phyloP scores from a whole-genome alignment of 352 stramenopile species.

The Aphanomyces cochlioides region DNA sequence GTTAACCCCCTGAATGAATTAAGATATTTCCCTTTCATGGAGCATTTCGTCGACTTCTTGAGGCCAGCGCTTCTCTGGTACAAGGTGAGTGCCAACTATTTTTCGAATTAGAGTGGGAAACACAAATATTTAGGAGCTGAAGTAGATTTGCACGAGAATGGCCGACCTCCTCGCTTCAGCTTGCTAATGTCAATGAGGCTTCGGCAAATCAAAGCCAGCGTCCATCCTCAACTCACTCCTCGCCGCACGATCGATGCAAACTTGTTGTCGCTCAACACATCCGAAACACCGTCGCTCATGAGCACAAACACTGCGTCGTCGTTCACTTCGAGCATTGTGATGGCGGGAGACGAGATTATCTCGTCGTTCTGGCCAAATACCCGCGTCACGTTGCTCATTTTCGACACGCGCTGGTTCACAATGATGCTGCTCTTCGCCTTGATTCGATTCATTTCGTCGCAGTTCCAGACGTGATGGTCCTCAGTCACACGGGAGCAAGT shows the following conservation, averaged over 20 bases:
- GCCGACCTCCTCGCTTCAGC: constrained; percentile 64
- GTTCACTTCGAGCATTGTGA: constrained; percentile 49
- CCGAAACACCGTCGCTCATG: constrained; percentile 69
- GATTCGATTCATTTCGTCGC: constrained; percentile 70
- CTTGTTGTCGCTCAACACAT: constrained; percentile 69
- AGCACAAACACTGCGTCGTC: constrained; percentile 54
- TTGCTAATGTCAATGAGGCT: constrained; percentile 62
- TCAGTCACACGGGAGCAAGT: constrained; percentile 54
- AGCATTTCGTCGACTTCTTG: no score
- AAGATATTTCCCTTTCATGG: no score
- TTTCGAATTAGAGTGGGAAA: neutral
- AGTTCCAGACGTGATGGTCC: constrained; percentile 77
- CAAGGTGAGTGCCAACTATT: no score
- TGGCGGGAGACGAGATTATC: constrained; percentile 66
- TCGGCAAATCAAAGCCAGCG: constrained; percentile 54
- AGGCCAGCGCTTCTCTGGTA: no score
- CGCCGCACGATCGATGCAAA: constrained; percentile 58
- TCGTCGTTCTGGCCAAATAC: constrained; percentile 76
- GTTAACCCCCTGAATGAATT: no score
- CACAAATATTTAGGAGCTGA: neutral
- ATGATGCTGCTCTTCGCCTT: constrained; percentile 72
- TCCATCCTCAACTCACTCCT: constrained; percentile 45
- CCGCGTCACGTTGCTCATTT: constrained; percentile 62
- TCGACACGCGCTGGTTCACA: constrained; percentile 73
- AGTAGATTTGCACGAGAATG: constrained; percentile 45